Conservation (phyloP, 2,329 filamentous ascomycete genomes). For the Fusarium nanum region DNA sequence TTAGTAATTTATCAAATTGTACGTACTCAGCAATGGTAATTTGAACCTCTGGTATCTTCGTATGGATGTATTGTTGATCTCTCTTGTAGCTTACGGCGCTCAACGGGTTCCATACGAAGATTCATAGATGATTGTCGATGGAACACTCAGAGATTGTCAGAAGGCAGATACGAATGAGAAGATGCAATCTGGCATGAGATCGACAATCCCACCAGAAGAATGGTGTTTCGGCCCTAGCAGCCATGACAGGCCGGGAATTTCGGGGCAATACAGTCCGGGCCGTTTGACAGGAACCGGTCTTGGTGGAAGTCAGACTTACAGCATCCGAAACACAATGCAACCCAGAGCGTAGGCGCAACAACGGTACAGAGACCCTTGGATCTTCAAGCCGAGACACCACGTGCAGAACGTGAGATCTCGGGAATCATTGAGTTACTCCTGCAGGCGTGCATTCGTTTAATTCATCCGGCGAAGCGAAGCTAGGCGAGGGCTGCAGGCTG, state of each 20-base stretch:
- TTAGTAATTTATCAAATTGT: slow-evolving; percentile 16
- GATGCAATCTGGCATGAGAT: slow-evolving; percentile 5
- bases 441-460: neutral
- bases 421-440: slow-evolving; percentile 14
- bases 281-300: slow-evolving; percentile 14
- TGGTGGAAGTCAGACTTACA: slow-evolving; percentile 15
- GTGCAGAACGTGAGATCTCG: slow-evolving; percentile 30
- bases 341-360: slow-evolving; percentile 2
- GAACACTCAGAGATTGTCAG: neutral
- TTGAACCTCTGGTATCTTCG: neutral
- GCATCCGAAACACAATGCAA: slow-evolving; percentile 22
- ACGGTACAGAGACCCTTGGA: slow-evolving; percentile 12
- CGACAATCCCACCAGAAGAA: slow-evolving; percentile 1
- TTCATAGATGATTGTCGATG: neutral
- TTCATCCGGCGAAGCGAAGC: slow-evolving; percentile 23
- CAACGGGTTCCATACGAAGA: neutral
- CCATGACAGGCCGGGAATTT: slow-evolving; percentile 29
- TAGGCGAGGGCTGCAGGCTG: slow-evolving; percentile 1
- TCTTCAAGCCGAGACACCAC: slow-evolving; percentile 30
- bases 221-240: slow-evolving; percentile 42
- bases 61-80: neutral
- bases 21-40: slow-evolving; percentile 1
- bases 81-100: neutral
- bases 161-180: slow-evolving; percentile 1
- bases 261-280: slow-evolving; percentile 31